These are phyloP conservation scores for Tubosaeta brunneosetosa DNA, from an alignment of 768 basidiomycete genomes.

Conservation along the genomic window DNA sequence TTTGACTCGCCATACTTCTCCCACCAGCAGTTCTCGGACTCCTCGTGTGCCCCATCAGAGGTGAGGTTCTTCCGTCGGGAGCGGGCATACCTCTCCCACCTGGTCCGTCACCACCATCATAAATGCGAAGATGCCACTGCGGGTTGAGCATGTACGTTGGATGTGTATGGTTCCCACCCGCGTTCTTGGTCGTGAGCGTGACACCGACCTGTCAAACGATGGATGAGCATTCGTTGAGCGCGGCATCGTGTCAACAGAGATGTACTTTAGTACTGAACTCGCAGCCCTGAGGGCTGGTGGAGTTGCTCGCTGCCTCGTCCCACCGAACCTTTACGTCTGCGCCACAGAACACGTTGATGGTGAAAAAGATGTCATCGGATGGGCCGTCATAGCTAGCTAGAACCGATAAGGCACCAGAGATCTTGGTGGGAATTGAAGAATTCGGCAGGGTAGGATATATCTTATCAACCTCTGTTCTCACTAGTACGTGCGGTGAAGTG, in stretches of 20 bases:
- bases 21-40: conserved; percentile 10
- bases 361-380: conserved; percentile 57
- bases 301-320: conserved; percentile 36
- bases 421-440: conserved; percentile 19
- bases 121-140: conserved; percentile 70
- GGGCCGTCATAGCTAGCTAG: conserved; percentile 68
- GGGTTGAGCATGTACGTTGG: conserved; percentile 89
- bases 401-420: conserved; percentile 44
- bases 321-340: conserved; percentile 37
- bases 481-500: conserved; percentile 43
- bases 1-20: conserved; percentile 16
- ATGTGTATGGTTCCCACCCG: conserved; percentile 79
- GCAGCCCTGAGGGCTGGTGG: neutral
- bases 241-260: neutral
- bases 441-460: conserved; percentile 22
- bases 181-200: conserved; percentile 59
- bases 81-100: conserved; percentile 1
- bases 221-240: neutral
- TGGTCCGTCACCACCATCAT: conserved; percentile 27
- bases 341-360: conserved; percentile 51
- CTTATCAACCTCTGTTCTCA: conserved; percentile 13
- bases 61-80: neutral
- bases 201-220: conserved; percentile 49
- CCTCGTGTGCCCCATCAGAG: neutral
- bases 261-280: conserved; percentile 16